Base-by-base conservation (phyloP, 2,329 filamentous ascomycete genomes). In the Zymoseptoria ardabiliae region DNA sequence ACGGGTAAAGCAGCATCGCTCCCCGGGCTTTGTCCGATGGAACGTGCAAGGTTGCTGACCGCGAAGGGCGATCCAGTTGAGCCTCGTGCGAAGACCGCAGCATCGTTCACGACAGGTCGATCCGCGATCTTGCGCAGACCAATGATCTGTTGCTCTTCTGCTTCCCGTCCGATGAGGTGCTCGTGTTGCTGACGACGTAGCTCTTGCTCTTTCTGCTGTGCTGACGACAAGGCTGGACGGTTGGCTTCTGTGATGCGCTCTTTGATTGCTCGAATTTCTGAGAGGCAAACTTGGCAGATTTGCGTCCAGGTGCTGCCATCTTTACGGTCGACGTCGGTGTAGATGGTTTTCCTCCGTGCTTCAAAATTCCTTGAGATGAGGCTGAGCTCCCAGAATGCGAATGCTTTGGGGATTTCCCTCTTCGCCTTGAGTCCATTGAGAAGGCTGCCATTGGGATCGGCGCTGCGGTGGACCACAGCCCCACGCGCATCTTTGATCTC, bases 371-470 rank as follows among this genome's bases (percentile, higher is more conserved):
- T 83, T 45, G 89, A 86, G 66, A 97, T 96, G 58, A 90, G 81
- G 28, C 85, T 85, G 25, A 97, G 79, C 71, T 97, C 93, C 92
- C 92, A 96, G 74, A 96, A 88, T 17, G 93, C 92, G 72, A 95
- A 96, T 0, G 85, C 82, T 82, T 89, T 86, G 61, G 90, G 85
- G 9, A 89, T 80, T 8, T 90, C 80, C 73, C 93, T 94, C 76
- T 91, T 94, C 64, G 87, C 87, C 71, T 87, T 92, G 52, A 97
- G 74, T 0, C 93, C 93, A 58, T 86, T 91, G 54, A 97, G 73
- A 25, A 97, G 79, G 71, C 90, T 96, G 41, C 91, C 91, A 69
- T 96, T 97, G 0, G 93, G 90, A 73, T 97, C 92, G 35, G 61
- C 62, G 51, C 68, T 69, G 56, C 65, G 65, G 20, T 68, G 66